Evolutionary conservation across 108 stramenopile species (phyloP).

Genomic region (Discostella pseudostelligera): DNA sequence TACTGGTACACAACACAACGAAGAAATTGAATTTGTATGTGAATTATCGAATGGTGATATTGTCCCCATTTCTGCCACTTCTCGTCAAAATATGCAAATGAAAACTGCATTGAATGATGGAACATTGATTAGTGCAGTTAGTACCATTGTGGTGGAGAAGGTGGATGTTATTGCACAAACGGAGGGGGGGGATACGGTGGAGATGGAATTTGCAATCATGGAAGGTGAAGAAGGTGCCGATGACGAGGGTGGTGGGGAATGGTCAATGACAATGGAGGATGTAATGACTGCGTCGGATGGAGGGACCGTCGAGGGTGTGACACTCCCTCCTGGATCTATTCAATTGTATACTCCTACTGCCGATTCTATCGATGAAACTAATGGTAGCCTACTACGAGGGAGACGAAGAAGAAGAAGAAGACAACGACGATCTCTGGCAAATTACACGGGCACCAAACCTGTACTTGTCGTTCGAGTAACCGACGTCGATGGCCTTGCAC

Average conservation of each 20-base stretch:
- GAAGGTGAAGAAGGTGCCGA: background rate
- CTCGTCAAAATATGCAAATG: background rate
- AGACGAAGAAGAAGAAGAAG: no score
- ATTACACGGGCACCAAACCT: background rate
- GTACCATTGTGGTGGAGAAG: background rate
- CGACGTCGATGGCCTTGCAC: background rate
- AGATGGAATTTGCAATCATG: background rate
- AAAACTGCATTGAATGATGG: conserved; percentile 1
- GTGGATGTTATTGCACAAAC: background rate
- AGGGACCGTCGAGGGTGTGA: background rate
- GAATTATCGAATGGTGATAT: background rate
- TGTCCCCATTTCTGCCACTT: background rate
- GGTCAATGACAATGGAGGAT: background rate
- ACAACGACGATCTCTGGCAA: background rate
- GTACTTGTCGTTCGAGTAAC: background rate
- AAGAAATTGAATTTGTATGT: conserved; percentile 3
- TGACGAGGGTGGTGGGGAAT: background rate
- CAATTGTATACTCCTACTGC: background rate
- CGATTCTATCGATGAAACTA: background rate
- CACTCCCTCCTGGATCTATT: background rate
- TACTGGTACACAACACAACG: no score
- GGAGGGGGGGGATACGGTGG: no score
- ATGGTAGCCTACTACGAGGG: no score
- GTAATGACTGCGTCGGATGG: background rate
- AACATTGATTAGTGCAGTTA: background rate